Percentiles rank a stretch among this genome's conserved stretches.
Conservation (phyloP, 306 rosid genomes). For the Quercus glauca region DNA sequence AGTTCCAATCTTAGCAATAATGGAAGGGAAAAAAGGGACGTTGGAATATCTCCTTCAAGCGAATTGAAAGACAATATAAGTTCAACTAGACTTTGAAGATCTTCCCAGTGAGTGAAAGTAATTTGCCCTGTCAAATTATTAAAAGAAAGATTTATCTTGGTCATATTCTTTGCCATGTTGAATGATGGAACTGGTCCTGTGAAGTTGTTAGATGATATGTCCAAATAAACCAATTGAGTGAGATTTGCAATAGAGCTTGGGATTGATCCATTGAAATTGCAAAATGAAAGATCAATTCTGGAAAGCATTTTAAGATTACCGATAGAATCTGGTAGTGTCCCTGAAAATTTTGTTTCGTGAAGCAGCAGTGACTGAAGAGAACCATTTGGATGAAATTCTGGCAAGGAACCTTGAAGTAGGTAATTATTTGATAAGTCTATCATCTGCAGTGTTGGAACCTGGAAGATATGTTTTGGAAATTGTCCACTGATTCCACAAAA, state of each 20-base stretch:
- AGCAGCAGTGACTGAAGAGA: neutral
- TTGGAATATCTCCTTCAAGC: neutral
- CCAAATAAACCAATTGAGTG: neutral
- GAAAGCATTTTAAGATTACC: neutral
- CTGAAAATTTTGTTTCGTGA: neutral
- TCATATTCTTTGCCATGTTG: neutral
- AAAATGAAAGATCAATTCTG: neutral
- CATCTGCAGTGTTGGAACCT: conserved; percentile 12
- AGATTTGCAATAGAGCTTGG: conserved; percentile 2
- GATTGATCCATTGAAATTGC: conserved; percentile 8
- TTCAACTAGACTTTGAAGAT: neutral
- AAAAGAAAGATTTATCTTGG: neutral
- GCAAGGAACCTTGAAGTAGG: conserved; percentile 26
- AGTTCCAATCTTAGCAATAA: neutral
- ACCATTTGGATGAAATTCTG: conserved; percentile 9
- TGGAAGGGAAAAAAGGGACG: neutral
- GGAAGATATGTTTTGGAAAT: conserved; percentile 28
- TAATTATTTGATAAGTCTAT: neutral
- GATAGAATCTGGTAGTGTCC: neutral
- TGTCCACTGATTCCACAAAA: neutral
- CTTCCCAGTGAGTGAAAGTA: conserved; percentile 1
- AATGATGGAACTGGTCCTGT: conserved; percentile 10
- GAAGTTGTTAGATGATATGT: neutral
- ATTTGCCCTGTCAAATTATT: neutral
- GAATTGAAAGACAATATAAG: neutral